Evolutionary conservation across 306 rosid genomes (phyloP), one percentile per base, ranked within the genome.

Genomic region (Lathyrus tuberosus): DNA sequence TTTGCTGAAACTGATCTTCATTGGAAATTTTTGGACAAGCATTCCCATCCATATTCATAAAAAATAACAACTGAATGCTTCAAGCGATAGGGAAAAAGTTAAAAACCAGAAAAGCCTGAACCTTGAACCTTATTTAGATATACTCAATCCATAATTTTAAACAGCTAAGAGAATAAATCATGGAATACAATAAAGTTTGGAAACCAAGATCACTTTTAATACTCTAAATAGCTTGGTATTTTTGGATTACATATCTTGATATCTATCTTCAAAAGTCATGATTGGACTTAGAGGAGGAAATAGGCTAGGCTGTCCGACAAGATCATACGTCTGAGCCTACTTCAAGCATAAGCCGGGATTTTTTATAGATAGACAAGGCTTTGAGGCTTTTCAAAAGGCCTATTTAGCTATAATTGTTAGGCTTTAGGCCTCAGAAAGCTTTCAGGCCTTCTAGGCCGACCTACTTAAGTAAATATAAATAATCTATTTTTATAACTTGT

Each of bases 221-320:
- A 42, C 57, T 70, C 48, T 62, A 59, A 59, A 60, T 38, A 17
- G 40, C 51, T 18, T 38, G 4, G 44, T 63, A 30, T 63, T 13
- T 63, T 51, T 73, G 46, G 28, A n/a, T n/a, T n/a, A 69, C 14
- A 74, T 28, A 60, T 70, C 35, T 15, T 46, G 26, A 65, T 43
- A 59, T 22, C 15, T 41, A 59, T 71, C 3, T 31, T 54, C 18
- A 52, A 38, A 69, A 52, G 49, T 76, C 68, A 31, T 69, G 57
- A 35, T 16, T 43, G 26, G 30, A 41, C 10, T 35, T 41, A 41
- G n/a, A 12, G 46, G 44, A 8, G 13, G 44, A 10, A 41, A 11
- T 41, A 41, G 46, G 47, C 47, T 0, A 42, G n/a, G n/a, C n/a
- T 10, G 47, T 11, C n/a, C 47, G 14, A 42, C 47, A 42, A 4